A percentile compares a stretch with the other conserved stretches of the same genome.
These are phyloP conservation scores for Acanthochlamys bracteata DNA, from an alignment of 106 monocot species.

Conservation along the genomic window DNA sequence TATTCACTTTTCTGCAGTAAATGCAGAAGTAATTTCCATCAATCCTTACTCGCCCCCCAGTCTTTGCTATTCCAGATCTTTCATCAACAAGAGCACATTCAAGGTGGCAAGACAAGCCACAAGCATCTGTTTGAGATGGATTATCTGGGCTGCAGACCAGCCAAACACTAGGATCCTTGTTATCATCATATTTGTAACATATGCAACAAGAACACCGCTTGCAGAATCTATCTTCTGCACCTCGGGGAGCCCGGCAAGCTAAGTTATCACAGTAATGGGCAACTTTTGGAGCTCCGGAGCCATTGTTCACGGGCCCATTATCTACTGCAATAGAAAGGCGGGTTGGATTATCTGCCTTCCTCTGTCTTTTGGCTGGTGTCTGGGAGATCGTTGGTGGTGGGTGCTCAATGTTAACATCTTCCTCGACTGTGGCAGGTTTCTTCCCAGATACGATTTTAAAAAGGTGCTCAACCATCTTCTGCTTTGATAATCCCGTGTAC, in stretches of 20 bases:
- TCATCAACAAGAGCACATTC: slow-evolving; percentile 48
- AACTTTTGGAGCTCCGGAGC: slow-evolving; percentile 5
- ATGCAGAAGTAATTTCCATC: slow-evolving; percentile 49
- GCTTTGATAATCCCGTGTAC: slow-evolving; percentile 77
- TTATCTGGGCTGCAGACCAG: slow-evolving; percentile 48
- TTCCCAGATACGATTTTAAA: slow-evolving; percentile 66
- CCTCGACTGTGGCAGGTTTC: slow-evolving; percentile 8
- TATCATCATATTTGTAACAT: slow-evolving; percentile 63
- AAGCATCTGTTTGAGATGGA: slow-evolving; percentile 19
- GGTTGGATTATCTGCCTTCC: slow-evolving; percentile 65
- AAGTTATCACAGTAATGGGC: slow-evolving; percentile 36
- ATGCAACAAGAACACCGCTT: slow-evolving; percentile 65
- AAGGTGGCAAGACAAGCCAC: slow-evolving; percentile 54
- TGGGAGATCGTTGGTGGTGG: slow-evolving; percentile 11
- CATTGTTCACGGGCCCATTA: slow-evolving; percentile 4
- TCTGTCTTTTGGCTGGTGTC: slow-evolving; percentile 53
- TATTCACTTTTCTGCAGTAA: slow-evolving; percentile 45
- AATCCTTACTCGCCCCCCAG: slow-evolving; percentile 12
- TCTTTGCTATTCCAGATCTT: slow-evolving; percentile 31
- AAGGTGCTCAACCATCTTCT: slow-evolving; percentile 79
- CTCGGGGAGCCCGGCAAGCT: slow-evolving; percentile 47
- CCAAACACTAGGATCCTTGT: slow-evolving; percentile 82
- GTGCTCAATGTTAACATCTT: not conserved
- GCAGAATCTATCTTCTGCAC: slow-evolving; percentile 37
- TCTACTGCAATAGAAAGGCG: slow-evolving; percentile 30